Base-by-base conservation (phyloP, 495 filamentous ascomycete species). In the Neurospora tetraspora region DNA sequence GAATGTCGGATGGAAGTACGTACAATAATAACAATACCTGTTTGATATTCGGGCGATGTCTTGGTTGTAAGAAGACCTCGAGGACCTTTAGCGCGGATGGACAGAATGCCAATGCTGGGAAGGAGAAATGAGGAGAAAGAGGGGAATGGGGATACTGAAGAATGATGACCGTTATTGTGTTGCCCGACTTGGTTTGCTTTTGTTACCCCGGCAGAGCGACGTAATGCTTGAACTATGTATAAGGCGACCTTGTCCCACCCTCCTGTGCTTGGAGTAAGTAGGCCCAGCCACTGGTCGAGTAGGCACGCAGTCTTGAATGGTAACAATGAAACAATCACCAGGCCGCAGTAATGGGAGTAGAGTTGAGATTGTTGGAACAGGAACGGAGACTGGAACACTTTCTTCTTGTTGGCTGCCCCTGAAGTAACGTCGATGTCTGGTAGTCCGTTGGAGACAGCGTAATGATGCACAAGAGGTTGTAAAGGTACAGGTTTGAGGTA, bases 31-130 rank as follows among this genome's bases (percentile, higher is more conserved):
- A 59, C 3, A 16, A 34, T 61, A 34, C 14, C 16, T 8, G 27
- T 53, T 53, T 61, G 23, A 59, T 61, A 12, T 61, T 61, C 12
- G 11, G 47, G 20, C 12, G 53, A 7, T 65, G 53, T 65, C 53
- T 34, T 65, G 27, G 27, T 16, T 65, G 53, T 18, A 9, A 34
- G 53, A 34, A 61, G 12, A 23, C 11, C 45, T 61, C 53, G 27
- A 53, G 45, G 11, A 14, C 11, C 23, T 34, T 65, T 65, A 18
- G 53, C 53, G 53, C 53, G 53, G 23, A 61, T 61, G 6, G 53
- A 16, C 45, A 53, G 71, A 76, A 76, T 40, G 72, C 74, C 74
- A 76, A 77, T 78, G 77, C 75, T 78, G 71, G 71, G 68, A 68
- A 68, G 42, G 71, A 59, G 39, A 70, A 73, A 72, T 75, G 73